phyloP scores from a whole-genome alignment of 768 basidiomycete species.

The Mycena kentingensis region DNA sequence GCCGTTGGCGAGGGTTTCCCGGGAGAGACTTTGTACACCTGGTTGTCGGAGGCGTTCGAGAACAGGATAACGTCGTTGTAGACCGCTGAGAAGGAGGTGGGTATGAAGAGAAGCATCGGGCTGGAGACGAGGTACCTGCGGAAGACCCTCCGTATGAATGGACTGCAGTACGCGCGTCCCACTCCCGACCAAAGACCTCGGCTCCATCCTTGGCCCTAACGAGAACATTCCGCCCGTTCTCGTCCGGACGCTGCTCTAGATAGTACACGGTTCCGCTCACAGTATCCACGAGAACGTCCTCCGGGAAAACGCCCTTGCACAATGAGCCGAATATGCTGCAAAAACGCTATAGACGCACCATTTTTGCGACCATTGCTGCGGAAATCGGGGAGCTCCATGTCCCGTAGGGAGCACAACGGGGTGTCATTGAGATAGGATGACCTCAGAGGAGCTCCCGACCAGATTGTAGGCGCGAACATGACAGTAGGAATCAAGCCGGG shows the following conservation, averaged over 20 bases:
- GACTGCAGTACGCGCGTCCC: constrained; percentile 50
- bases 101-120: background rate
- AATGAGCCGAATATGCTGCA: background rate
- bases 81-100: constrained; percentile 25
- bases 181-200: constrained; percentile 48
- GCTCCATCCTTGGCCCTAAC: constrained; percentile 38
- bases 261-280: constrained; percentile 43
- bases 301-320: constrained; percentile 7
- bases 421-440: background rate
- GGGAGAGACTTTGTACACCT: constrained; percentile 43
- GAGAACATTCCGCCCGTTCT: constrained; percentile 43
- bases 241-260: constrained; percentile 36
- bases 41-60: constrained; percentile 44
- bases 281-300: constrained; percentile 44
- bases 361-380: constrained; percentile 31
- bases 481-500: no score
- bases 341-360: constrained; percentile 12
- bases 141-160: constrained; percentile 62
- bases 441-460: background rate
- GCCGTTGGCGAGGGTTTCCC: constrained; percentile 22
- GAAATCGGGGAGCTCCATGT: constrained; percentile 40
- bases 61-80: constrained; percentile 47
- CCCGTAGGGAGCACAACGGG: constrained; percentile 33
- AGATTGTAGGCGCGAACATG: background rate
- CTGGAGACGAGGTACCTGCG: constrained; percentile 25